phyloP scores from a whole-genome alignment of 352 stramenopile species.

The Blastocystis sp. region DNA sequence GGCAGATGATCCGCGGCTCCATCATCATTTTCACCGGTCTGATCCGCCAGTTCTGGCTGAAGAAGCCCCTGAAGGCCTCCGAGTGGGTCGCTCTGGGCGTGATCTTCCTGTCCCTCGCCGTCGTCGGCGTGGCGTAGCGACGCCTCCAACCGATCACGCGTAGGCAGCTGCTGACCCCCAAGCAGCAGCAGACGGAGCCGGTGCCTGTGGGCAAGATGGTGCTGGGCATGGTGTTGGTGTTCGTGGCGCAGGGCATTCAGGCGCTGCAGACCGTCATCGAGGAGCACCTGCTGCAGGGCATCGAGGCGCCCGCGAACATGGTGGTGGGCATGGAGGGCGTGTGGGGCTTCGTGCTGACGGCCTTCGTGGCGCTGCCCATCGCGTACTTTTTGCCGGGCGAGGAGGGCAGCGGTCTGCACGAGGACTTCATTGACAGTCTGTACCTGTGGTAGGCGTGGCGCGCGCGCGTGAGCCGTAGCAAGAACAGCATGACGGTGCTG shows the following conservation, averaged over 20 bases:
- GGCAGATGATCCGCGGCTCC: slow-evolving; percentile 67
- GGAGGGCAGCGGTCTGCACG: slow-evolving; percentile 51
- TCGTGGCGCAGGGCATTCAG: slow-evolving; percentile 62
- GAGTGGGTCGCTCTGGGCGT: slow-evolving; percentile 45
- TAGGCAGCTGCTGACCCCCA: not conserved
- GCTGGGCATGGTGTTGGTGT: slow-evolving; percentile 57
- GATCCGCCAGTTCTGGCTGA: slow-evolving; percentile 56
- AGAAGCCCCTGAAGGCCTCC: slow-evolving; percentile 47
- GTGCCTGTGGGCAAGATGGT: slow-evolving; percentile 6
- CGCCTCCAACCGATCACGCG: not conserved
- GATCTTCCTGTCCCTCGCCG: slow-evolving; percentile 40
- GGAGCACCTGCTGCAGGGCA: slow-evolving; percentile 55
- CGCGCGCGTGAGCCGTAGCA: not conserved
- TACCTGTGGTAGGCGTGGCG: slow-evolving; percentile 33
- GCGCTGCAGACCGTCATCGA: slow-evolving; percentile 59
- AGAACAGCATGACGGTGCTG: slow-evolving; percentile 49
- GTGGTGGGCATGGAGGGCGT: slow-evolving; percentile 62
- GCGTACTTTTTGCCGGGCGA: slow-evolving; percentile 44
- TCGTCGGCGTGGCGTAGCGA: slow-evolving; percentile 49
- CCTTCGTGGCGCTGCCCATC: slow-evolving; percentile 48
- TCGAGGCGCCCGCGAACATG: slow-evolving; percentile 40
- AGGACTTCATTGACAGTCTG: slow-evolving; percentile 68
- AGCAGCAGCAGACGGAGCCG: not conserved
- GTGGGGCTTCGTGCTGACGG: slow-evolving; percentile 54
- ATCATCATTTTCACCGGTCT: slow-evolving; percentile 62